These are phyloP conservation scores for Ophiostoma sp. DNA, from an alignment of 2,329 filamentous ascomycete species.

Conservation along the genomic window DNA sequence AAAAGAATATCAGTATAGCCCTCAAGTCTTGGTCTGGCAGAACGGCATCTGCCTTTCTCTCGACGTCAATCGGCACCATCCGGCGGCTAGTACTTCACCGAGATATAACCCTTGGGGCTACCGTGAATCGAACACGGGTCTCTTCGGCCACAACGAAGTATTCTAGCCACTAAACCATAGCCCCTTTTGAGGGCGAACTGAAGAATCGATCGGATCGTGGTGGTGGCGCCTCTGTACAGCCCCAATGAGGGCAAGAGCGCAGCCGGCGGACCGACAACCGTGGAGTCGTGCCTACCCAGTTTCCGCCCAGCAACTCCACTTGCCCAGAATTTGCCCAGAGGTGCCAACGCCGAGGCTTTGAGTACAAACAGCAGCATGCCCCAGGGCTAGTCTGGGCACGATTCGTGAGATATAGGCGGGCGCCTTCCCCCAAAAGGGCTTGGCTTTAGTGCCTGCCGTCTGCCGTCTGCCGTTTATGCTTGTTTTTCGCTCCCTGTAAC, in stretches of 20 bases:
- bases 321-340: background rate
- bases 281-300: background rate
- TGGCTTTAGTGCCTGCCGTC: background rate
- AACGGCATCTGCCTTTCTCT: background rate
- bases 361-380: background rate
- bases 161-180: conserved; percentile 32
- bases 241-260: background rate
- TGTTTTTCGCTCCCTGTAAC: background rate
- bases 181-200: background rate
- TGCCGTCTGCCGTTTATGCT: background rate
- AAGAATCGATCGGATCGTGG: background rate
- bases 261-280: background rate
- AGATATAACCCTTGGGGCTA: conserved; percentile 23
- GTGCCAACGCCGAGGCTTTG: background rate
- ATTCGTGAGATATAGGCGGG: no score
- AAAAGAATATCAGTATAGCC: no score
- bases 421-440: background rate
- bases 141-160: conserved; percentile 32
- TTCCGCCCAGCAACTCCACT: background rate
- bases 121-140: conserved; percentile 33
- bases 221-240: background rate
- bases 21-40: no score
- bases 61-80: background rate
- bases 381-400: background rate
- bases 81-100: background rate